Evolutionary conservation across 1,284 basidiomycete genomes (phyloP).

Genomic region (Takashimella tepidaria): DNA sequence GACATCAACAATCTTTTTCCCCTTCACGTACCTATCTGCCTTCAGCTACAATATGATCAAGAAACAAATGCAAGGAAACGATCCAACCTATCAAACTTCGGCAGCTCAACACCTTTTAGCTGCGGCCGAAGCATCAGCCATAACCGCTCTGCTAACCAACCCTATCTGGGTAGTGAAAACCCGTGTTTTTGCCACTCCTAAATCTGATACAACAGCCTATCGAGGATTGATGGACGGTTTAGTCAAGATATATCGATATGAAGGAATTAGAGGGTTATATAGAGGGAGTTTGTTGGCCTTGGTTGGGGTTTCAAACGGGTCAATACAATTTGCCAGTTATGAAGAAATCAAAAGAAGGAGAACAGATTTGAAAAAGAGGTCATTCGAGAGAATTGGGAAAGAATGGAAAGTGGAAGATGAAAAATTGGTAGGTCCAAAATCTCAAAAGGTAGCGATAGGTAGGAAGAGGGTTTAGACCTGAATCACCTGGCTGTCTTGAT

Average conservation of each 20-base stretch:
- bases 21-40: background rate
- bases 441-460: too few relatives aligned
- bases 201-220: conserved; percentile 60
- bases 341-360: conserved; percentile 92
- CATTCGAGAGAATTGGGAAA: conserved; percentile 57
- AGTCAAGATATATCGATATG: conserved; percentile 59
- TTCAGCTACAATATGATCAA: conserved; percentile 91
- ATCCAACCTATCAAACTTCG: conserved; percentile 53
- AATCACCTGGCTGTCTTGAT: background rate
- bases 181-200: conserved; percentile 83
- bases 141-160: conserved; percentile 92
- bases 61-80: conserved; percentile 53
- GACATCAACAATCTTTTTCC: background rate
- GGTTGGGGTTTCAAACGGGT: conserved; percentile 91
- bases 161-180: conserved; percentile 99
- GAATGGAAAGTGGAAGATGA: conserved; percentile 67
- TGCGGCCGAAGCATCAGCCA: conserved; percentile 89
- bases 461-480: background rate
- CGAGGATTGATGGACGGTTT: conserved; percentile 74
- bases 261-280: conserved; percentile 78
- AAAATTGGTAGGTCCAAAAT: conserved; percentile 77
- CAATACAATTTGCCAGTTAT: conserved; percentile 93
- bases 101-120: conserved; percentile 80
- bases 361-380: conserved; percentile 66
- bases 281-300: conserved; percentile 84